Base-by-base conservation (phyloP, 768 basidiomycete genomes). In the Calocera viscosa region DNA sequence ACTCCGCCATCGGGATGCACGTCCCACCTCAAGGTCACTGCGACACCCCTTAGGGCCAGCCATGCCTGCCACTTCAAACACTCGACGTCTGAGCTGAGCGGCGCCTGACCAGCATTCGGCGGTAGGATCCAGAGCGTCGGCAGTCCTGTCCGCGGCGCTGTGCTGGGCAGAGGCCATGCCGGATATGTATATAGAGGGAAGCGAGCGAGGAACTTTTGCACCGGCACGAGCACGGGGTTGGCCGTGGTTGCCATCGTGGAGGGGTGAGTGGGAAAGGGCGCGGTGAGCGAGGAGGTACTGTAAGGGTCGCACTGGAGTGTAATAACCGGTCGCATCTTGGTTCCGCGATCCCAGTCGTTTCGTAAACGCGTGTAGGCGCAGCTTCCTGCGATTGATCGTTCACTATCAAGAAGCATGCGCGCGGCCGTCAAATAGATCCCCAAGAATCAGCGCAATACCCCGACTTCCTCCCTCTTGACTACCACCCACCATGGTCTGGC, bases 51-150 rank as follows among this genome's bases (percentile, higher is more conserved):
- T 63, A 87, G 83, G 28, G 86, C 86, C 63, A 89, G 79, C 71
- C 88, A 91, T 0, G 91, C 89, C 75, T 93, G 91, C 90, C 90
- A 92, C 76, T 90, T 91, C 73, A 93, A 82, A 74, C 90, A 92
- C 71, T 91, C 89, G 71, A 91, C 86, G 76, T 92, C 90, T 65
- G 80, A 75, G 75, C 88, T 90, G 68, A 92, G 82, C 1, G 77
- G 71, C 22, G 49, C 34, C 19, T 43, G 30, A 7, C 35, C 63
- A 28, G 49, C 47, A 26, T 67, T 64, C 53, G 71, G 70, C 19
- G 70, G 68, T 11, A 28, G 38, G 33, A 71, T 70, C 33, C 28
- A 66, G 63, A 22, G 49, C 33, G 63, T 38, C 24, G 22, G 24
- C 64, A 43, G 69, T 11, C 53, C 53, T 10, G 53, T 16, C 11